Conservation (phyloP, 2,329 filamentous ascomycete species). For the Cordyceps javanica region DNA sequence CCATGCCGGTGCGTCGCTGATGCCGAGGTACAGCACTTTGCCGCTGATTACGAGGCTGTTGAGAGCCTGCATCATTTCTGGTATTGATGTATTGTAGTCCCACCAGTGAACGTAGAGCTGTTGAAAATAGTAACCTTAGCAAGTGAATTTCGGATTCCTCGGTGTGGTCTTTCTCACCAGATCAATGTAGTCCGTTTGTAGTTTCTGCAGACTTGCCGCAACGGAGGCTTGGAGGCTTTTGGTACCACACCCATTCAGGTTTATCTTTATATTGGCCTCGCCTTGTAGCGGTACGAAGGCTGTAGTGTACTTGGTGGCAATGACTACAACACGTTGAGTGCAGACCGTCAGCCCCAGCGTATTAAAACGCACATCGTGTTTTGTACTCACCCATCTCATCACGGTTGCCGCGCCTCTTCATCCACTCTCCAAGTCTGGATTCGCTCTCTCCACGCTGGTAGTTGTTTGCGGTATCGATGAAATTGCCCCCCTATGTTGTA, state of each 20-base stretch:
- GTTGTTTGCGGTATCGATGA: constrained; percentile 66
- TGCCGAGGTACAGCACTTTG: constrained; percentile 60
- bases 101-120: constrained; percentile 60
- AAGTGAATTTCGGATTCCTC: background rate
- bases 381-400: constrained; percentile 45
- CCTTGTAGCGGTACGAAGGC: constrained; percentile 40
- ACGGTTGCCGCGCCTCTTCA: constrained; percentile 55
- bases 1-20: constrained; percentile 66
- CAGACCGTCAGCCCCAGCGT: background rate
- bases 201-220: constrained; percentile 50
- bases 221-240: constrained; percentile 55
- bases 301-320: constrained; percentile 64
- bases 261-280: constrained; percentile 39
- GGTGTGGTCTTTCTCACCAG: constrained; percentile 32
- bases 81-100: constrained; percentile 52
- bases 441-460: constrained; percentile 61
- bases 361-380: too few species aligned
- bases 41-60: constrained; percentile 53
- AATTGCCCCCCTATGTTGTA: constrained; percentile 48
- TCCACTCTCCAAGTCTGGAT: constrained; percentile 64
- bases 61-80: constrained; percentile 59
- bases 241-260: constrained; percentile 52
- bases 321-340: constrained; percentile 32
- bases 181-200: constrained; percentile 65
- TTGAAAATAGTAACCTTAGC: constrained; percentile 36